A percentile compares a stretch with the other conserved stretches of the same genome.
Conservation (phyloP, 805 yeast species). For the Teunomyces barrocoloradensis region DNA sequence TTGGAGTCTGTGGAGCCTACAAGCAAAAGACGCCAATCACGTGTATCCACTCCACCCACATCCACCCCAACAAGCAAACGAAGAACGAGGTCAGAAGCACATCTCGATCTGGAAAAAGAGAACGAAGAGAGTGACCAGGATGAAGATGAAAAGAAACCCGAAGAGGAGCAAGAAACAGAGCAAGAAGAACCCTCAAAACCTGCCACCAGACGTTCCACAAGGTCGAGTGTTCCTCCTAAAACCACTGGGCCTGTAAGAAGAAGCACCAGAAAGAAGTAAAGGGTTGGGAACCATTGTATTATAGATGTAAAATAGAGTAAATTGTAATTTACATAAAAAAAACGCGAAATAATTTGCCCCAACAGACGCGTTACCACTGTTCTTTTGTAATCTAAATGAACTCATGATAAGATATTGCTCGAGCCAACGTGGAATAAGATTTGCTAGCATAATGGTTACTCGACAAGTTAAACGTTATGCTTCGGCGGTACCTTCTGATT, state of each 20-base stretch:
- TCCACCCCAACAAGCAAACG: slow-evolving; percentile 8
- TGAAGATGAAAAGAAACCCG: slow-evolving; percentile 1
- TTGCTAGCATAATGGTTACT: background rate
- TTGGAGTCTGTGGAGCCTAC: slow-evolving; percentile 13
- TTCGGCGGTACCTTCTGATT: background rate
- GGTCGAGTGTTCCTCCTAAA: slow-evolving; percentile 8
- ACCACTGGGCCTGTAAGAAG: slow-evolving; percentile 12
- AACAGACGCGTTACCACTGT: background rate
- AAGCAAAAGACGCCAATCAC: slow-evolving; percentile 10
- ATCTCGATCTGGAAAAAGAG: slow-evolving; percentile 10
- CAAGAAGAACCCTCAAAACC: background rate
- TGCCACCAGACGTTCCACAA: slow-evolving; percentile 7
- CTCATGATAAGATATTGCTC: background rate
- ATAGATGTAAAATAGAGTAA: slow-evolving; percentile 1
- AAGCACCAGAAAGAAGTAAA: slow-evolving; percentile 12
- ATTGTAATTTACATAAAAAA: background rate
- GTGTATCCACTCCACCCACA: slow-evolving; percentile 10
- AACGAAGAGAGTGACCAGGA: slow-evolving; percentile 5
- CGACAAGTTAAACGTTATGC: background rate
- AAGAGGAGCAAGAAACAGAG: slow-evolving; percentile 2
- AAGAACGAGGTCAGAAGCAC: slow-evolving; percentile 17
- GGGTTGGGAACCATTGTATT: background rate
- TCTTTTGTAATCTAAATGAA: background rate
- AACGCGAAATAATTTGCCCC: background rate
- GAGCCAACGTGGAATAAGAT: background rate